A percentile compares a stretch with the other conserved stretches of the same genome.
Conservation (phyloP, 495 filamentous ascomycete species). For the Xylaria flabelliformis region DNA sequence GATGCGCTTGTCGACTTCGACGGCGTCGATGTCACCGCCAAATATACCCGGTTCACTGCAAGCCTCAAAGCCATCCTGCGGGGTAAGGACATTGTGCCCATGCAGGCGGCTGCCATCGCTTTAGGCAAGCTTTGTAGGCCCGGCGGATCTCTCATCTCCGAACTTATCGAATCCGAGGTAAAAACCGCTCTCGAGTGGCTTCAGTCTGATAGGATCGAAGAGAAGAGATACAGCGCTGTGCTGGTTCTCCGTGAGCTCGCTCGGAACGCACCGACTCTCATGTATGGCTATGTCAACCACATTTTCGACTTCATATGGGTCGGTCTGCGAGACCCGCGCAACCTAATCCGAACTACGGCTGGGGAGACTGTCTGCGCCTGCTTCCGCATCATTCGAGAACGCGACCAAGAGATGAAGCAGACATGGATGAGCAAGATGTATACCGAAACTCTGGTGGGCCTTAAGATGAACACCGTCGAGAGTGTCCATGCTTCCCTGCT, state of each 20-base stretch:
- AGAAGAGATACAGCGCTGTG: constrained; percentile 87
- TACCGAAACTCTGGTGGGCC: constrained; percentile 77
- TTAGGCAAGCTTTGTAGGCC: constrained; percentile 89
- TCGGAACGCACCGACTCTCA: constrained; percentile 86
- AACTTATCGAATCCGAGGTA: constrained; percentile 95
- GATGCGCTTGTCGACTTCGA: constrained; percentile 94
- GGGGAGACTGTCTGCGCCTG: constrained; percentile 90
- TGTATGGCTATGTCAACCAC: constrained; percentile 88
- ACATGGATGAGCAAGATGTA: constrained; percentile 88
- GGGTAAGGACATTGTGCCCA: constrained; percentile 84
- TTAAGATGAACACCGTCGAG: constrained; percentile 81
- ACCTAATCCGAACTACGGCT: constrained; percentile 88
- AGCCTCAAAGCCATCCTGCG: constrained; percentile 86
- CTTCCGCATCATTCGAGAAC: constrained; percentile 89
- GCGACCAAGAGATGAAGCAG: constrained; percentile 83
- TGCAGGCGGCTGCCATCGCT: constrained; percentile 85
- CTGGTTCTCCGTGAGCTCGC: constrained; percentile 89
- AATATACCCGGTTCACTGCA: constrained; percentile 90
- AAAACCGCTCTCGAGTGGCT: constrained; percentile 95
- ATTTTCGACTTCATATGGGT: constrained; percentile 97
- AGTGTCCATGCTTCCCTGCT: constrained; percentile 90
- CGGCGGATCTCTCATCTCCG: constrained; percentile 91
- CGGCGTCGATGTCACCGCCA: constrained; percentile 90
- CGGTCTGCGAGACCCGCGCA: constrained; percentile 83
- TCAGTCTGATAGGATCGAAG: constrained; percentile 92